Percentiles rank a stretch among this genome's conserved stretches.
Evolutionary conservation across 306 rosid species (phyloP).

Genomic region (Luffa acutangula): DNA sequence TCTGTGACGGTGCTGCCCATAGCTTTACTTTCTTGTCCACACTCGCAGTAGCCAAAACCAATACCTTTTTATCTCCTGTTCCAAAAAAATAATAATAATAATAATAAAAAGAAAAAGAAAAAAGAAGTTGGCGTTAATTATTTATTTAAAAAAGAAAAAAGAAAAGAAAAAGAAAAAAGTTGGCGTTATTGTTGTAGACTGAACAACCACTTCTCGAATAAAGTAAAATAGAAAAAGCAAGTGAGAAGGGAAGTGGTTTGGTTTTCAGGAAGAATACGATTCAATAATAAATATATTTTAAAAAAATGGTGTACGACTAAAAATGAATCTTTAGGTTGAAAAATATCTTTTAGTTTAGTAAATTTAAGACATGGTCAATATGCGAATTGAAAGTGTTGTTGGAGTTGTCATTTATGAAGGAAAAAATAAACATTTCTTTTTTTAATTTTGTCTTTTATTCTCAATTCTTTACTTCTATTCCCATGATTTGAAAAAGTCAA

Average conservation of each 20-base stretch:
- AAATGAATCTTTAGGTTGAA: not conserved
- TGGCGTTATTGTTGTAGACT: not conserved
- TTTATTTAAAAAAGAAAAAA: too few relatives aligned
- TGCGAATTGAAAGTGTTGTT: not conserved
- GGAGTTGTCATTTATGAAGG: not conserved
- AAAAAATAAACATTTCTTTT: not conserved
- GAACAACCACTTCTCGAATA: not conserved
- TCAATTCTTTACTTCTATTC: not conserved
- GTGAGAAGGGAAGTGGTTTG: not conserved
- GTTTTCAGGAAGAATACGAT: not conserved
- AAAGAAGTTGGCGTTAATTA: too few relatives aligned
- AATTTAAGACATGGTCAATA: not conserved
- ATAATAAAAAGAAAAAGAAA: too few relatives aligned
- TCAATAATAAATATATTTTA: too few relatives aligned
- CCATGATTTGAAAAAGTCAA: not conserved
- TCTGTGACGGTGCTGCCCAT: constrained; percentile 67
- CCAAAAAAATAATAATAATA: not conserved
- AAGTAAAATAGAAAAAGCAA: not conserved
- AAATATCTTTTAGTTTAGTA: not conserved
- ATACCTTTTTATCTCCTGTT: constrained; percentile 45
- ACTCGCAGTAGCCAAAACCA: constrained; percentile 75
- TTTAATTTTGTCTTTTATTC: not conserved
- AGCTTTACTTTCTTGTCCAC: constrained; percentile 90
- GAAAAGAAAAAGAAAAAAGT: too few relatives aligned
- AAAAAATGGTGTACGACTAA: too few relatives aligned